Evolutionary conservation across 768 basidiomycete species (phyloP).

Genomic region (Macrocybe gigantea): DNA sequence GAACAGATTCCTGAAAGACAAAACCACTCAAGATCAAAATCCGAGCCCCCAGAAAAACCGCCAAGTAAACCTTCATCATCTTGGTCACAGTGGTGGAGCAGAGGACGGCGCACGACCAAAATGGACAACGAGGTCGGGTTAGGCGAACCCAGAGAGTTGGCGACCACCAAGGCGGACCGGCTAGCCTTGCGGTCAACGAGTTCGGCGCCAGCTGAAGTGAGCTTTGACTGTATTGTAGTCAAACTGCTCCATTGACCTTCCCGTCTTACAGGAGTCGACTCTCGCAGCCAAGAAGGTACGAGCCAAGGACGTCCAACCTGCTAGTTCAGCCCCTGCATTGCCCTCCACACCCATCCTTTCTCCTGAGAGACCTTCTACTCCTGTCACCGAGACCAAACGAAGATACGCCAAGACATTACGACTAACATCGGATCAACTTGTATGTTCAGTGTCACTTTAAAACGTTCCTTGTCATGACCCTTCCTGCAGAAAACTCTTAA

Average conservation of each 20-base stretch:
- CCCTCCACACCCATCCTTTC: slow-evolving; percentile 39
- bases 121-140: slow-evolving; percentile 12
- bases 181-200: slow-evolving; percentile 15
- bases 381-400: slow-evolving; percentile 26
- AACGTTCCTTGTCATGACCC: neutral
- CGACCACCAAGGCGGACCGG: slow-evolving; percentile 4
- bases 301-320: slow-evolving; percentile 14
- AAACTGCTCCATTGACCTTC: neutral
- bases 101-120: slow-evolving; percentile 25
- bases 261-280: neutral
- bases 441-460: slow-evolving; percentile 27
- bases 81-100: slow-evolving; percentile 86
- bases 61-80: slow-evolving; percentile 47
- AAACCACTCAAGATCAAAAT: slow-evolving; percentile 26
- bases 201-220: slow-evolving; percentile 17
- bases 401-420: slow-evolving; percentile 87
- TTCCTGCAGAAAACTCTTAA: slow-evolving; percentile 69
- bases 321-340: slow-evolving; percentile 36
- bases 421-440: slow-evolving; percentile 91
- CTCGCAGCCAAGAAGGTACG: neutral
- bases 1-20: slow-evolving; percentile 16
- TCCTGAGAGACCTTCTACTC: slow-evolving; percentile 7
- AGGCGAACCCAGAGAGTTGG: neutral
- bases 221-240: too few relatives aligned
- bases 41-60: slow-evolving; percentile 31